Evolutionary conservation across 345 rosid genomes (phyloP).

Genomic region (Hevea brasiliensis): DNA sequence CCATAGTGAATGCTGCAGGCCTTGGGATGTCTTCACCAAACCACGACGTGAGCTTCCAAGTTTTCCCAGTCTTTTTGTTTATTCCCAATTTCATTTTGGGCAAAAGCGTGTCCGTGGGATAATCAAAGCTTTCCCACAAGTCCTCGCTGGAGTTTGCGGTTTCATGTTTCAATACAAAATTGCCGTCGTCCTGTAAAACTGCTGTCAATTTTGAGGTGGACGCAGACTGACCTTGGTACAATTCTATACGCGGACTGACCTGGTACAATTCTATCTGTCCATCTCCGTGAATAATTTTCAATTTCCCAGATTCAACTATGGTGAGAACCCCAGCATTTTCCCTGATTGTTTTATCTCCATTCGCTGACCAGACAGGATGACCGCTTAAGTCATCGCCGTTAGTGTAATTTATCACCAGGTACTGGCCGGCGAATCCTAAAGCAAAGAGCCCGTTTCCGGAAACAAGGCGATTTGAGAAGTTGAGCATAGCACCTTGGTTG

Average conservation of each 20-base stretch:
- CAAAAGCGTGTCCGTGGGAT: slow-evolving; percentile 12
- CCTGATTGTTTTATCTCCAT: background rate
- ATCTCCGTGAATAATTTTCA: background rate
- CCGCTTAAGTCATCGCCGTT: background rate
- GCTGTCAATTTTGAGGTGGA: background rate
- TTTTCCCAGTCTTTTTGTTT: background rate
- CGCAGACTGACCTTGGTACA: no score
- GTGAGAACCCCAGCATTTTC: background rate
- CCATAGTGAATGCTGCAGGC: slow-evolving; percentile 11
- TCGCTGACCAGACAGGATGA: background rate
- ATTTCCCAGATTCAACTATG: background rate
- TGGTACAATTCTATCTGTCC: background rate
- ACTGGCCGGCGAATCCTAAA: background rate
- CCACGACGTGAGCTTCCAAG: background rate
- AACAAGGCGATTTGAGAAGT: background rate
- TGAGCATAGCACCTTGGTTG: background rate
- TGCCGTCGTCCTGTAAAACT: slow-evolving; percentile 3
- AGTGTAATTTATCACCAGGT: background rate
- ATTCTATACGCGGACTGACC: no score
- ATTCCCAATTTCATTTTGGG: slow-evolving; percentile 20
- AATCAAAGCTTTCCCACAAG: slow-evolving; percentile 23
- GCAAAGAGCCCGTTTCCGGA: background rate
- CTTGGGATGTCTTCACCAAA: background rate
- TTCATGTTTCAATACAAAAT: slow-evolving; percentile 2
- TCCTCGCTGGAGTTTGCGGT: background rate